Base-by-base conservation (phyloP, 2,329 filamentous ascomycete species). In the Colletotrichum sp. region DNA sequence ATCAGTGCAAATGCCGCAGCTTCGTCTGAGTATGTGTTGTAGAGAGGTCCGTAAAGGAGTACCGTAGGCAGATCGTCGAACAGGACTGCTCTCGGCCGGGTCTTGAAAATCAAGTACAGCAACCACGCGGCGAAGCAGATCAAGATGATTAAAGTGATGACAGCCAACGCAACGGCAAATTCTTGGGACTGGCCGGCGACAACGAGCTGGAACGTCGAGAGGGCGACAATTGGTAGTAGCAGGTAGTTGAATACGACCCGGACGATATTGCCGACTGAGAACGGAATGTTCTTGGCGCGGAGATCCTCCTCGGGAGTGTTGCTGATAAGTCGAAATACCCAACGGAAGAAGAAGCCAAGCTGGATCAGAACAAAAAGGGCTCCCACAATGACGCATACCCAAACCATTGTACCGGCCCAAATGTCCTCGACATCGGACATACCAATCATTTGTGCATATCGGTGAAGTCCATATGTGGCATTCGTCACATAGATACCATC, bases 21-120 rank as follows among this genome's bases (percentile, higher is more conserved):
- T 82, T 96, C 94, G 83, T 99, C 97, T 28, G 95, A 97, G 83
- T 98, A 99, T 0, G 97, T 99, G 85, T 99, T 99, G 85, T 99
- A 99, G 9, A 99, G 88, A 7, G 97, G 95, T 0, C 97, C 97
- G 80, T 98, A 99, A 1, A 95, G 90, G 4, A 99, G 89, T 10
- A 99, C 93, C 0, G 95, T 98, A 8, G 95, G 93, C 65, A 99
- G 89, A 81, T 99, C 96, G 84, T 99, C 97, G 83, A 98, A 99
- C 12, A 99, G 89, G 79, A 95, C 94, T 3, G 95, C 94, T 76
- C 96, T 93, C 8, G 96, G 96, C 78, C 94, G 93, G 1, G 95
- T 97, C 28, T 89, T 92, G 72, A 94, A 92, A 80, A 99, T 96
- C 67, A 98, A 88, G 81, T 92, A 92, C 64, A 98, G 91, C 30